A percentile compares a stretch with the other conserved stretches of the same genome.
phyloP scores from a whole-genome alignment of 768 basidiomycete genomes.

The Hemileccinum impolitum region DNA sequence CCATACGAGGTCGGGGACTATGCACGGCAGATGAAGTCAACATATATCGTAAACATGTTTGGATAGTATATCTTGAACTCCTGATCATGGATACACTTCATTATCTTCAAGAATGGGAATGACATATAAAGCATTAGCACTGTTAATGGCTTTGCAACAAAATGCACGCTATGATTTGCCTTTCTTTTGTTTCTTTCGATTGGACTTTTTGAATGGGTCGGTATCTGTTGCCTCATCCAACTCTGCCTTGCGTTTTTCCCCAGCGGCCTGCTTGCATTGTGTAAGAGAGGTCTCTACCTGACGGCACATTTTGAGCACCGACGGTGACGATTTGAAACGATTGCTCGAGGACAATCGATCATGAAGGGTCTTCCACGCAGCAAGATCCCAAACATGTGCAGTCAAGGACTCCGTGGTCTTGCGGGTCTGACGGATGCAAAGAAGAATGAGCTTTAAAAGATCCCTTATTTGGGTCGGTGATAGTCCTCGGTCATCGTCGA shows the following conservation, averaged over 20 bases:
- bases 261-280: slow-evolving; percentile 4
- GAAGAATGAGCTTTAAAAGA: slow-evolving; percentile 66
- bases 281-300: slow-evolving; percentile 45
- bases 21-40: too few relatives aligned
- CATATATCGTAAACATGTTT: too few relatives aligned
- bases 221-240: slow-evolving; percentile 25
- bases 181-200: slow-evolving; percentile 46
- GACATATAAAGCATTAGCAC: too few relatives aligned
- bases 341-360: slow-evolving; percentile 45
- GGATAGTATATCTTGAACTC: too few relatives aligned
- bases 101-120: too few relatives aligned
- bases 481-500: slow-evolving; percentile 43
- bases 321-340: slow-evolving; percentile 61
- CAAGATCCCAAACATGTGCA: slow-evolving; percentile 54
- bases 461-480: slow-evolving; percentile 73
- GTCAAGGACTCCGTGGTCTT: slow-evolving; percentile 40
- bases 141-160: not conserved
- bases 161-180: slow-evolving; percentile 22
- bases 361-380: slow-evolving; percentile 52
- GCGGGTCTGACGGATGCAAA: slow-evolving; percentile 59
- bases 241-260: slow-evolving; percentile 39
- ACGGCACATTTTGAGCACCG: slow-evolving; percentile 59
- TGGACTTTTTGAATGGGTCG: slow-evolving; percentile 35
- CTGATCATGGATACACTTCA: too few relatives aligned
- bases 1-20: too few relatives aligned